These are phyloP conservation scores for Penicillium egyptiacum DNA, from an alignment of 495 filamentous ascomycete genomes.

Conservation along the genomic window DNA sequence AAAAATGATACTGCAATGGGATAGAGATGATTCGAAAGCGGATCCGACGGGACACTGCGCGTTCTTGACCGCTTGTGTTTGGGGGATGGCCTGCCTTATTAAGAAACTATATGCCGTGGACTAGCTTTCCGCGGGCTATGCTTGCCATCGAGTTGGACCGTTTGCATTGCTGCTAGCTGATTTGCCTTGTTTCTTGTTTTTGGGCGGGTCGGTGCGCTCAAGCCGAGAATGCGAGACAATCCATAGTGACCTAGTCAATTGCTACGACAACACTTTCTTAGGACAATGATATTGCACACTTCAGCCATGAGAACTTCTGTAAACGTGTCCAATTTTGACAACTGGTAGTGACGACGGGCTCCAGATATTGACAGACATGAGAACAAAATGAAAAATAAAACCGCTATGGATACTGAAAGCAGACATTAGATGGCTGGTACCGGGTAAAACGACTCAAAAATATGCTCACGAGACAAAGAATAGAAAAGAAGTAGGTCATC, in stretches of 20 bases:
- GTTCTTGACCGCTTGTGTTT: background rate
- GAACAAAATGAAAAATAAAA: background rate
- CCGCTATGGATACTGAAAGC: background rate
- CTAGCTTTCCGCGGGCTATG: background rate
- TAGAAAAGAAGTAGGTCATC: background rate
- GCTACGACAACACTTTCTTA: constrained; percentile 12
- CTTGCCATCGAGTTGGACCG: constrained; percentile 2
- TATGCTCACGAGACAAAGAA: background rate
- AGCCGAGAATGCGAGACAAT: constrained; percentile 4
- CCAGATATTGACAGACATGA: background rate
- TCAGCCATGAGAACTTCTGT: background rate
- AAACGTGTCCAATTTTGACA: background rate
- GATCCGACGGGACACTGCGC: background rate
- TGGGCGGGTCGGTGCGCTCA: constrained; percentile 1
- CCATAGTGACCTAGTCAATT: constrained; percentile 14
- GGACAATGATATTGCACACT: background rate
- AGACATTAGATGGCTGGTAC: background rate
- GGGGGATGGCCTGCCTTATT: background rate
- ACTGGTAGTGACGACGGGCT: background rate
- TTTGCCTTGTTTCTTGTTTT: constrained; percentile 6
- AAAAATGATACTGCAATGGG: constrained; percentile 7
- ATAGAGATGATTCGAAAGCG: constrained; percentile 6
- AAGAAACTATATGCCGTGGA: constrained; percentile 2
- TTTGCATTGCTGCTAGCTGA: constrained; percentile 1
- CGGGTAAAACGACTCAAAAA: background rate